These are phyloP conservation scores for Botrytis cinerea DNA, from an alignment of 2,329 filamentous ascomycete species.

Conservation along the genomic window DNA sequence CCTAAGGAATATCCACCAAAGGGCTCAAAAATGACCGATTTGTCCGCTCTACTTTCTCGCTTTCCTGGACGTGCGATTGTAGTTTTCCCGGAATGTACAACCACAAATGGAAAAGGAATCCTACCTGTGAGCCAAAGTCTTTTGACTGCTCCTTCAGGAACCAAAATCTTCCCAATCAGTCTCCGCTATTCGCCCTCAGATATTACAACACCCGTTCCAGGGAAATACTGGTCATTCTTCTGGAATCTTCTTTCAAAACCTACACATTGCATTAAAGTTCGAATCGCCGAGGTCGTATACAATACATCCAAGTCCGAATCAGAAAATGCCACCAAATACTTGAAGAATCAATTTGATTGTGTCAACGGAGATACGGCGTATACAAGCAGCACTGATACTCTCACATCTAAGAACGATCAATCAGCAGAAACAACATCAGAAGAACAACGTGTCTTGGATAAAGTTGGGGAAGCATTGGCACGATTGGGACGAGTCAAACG, in stretches of 20 bases:
- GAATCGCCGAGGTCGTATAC: slow-evolving; percentile 76
- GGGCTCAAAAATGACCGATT: slow-evolving; percentile 56
- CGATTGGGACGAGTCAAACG: slow-evolving; percentile 84
- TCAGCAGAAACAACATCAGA: slow-evolving; percentile 43
- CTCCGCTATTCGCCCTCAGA: slow-evolving; percentile 86
- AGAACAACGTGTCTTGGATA: slow-evolving; percentile 73
- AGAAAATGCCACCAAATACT: slow-evolving; percentile 41
- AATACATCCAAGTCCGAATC: slow-evolving; percentile 48
- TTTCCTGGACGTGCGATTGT: slow-evolving; percentile 77
- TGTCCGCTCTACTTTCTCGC: slow-evolving; percentile 62
- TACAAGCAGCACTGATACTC: slow-evolving; percentile 40
- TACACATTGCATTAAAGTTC: slow-evolving; percentile 86
- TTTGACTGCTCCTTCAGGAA: slow-evolving; percentile 63
- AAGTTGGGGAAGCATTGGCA: slow-evolving; percentile 83
- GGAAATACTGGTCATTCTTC: slow-evolving; percentile 70
- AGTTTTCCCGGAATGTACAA: slow-evolving; percentile 91
- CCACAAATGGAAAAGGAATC: slow-evolving; percentile 90
- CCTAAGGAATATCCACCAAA: slow-evolving; percentile 52
- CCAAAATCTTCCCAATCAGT: slow-evolving; percentile 86
- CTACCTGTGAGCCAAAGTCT: slow-evolving; percentile 80
- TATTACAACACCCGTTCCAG: slow-evolving; percentile 86
- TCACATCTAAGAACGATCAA: slow-evolving; percentile 36
- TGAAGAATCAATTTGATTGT: slow-evolving; percentile 38
- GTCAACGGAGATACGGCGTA: slow-evolving; percentile 37
- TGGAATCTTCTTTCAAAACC: slow-evolving; percentile 85